Conservation (phyloP, 2,329 filamentous ascomycete species). For the Dactylonectria macrodidyma region DNA sequence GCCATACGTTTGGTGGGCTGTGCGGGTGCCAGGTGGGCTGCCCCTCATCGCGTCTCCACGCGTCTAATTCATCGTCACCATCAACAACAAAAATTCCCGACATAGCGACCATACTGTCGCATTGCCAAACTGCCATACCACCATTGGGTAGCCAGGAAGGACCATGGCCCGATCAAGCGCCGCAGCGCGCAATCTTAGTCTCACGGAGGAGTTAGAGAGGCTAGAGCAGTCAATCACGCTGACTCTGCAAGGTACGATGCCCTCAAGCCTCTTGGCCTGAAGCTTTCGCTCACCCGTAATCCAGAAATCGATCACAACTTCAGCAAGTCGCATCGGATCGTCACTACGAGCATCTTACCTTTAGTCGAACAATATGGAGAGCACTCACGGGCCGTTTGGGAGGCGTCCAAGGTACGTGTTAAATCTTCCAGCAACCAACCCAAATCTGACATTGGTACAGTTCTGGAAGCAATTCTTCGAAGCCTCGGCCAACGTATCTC, state of each 20-base stretch:
- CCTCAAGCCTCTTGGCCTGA: neutral
- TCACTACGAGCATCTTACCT: slow-evolving; percentile 92
- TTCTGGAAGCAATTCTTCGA: slow-evolving; percentile 99
- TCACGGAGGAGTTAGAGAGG: slow-evolving; percentile 96
- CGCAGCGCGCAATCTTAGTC: slow-evolving; percentile 74
- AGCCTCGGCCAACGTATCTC: slow-evolving; percentile 95
- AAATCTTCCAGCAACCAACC: rapidly evolving
- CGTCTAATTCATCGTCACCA: slow-evolving; percentile 38
- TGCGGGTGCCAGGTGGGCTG: slow-evolving; percentile 21
- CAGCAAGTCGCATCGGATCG: slow-evolving; percentile 94
- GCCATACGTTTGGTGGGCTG: slow-evolving; percentile 23
- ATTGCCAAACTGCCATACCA: neutral
- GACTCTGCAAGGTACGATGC: slow-evolving; percentile 84
- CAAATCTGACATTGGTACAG: slow-evolving; percentile 58
- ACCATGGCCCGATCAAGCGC: slow-evolving; percentile 66
- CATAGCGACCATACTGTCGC: slow-evolving; percentile 5
- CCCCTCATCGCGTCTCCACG: slow-evolving; percentile 55
- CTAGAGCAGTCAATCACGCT: slow-evolving; percentile 97
- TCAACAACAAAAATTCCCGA: slow-evolving; percentile 29
- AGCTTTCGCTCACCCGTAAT: slow-evolving; percentile 12
- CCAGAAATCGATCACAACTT: slow-evolving; percentile 99
- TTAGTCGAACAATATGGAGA: slow-evolving; percentile 96
- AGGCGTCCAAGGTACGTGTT: slow-evolving; percentile 84
- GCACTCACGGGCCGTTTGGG: slow-evolving; percentile 95
- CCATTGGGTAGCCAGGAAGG: slow-evolving; percentile 29